Evolutionary conservation across 139 green algal species (phyloP).

Genomic region (Pleodorina starrii): DNA sequence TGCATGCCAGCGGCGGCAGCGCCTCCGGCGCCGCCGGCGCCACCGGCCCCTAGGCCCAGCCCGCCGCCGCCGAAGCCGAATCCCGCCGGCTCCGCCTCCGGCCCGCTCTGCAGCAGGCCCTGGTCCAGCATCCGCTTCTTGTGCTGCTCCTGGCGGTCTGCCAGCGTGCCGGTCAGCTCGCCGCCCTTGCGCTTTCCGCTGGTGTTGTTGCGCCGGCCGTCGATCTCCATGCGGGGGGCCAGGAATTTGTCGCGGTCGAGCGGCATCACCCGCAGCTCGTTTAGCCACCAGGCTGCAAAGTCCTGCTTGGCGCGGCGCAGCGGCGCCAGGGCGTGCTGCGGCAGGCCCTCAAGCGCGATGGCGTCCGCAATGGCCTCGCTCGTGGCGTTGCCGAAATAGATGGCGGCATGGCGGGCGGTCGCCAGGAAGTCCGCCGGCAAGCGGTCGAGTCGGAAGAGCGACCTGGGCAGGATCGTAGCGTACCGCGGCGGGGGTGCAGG

Average conservation of each 20-base stretch:
- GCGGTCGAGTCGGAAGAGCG: slow-evolving; percentile 23
- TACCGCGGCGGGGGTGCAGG: no score
- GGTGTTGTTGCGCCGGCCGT: slow-evolving; percentile 66
- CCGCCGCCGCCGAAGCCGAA: neutral
- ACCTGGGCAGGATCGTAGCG: no score
- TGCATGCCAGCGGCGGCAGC: neutral
- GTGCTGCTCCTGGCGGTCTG: slow-evolving; percentile 57
- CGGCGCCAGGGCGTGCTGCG: neutral
- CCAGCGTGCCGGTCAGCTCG: slow-evolving; percentile 52
- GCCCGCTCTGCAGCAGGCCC: neutral
- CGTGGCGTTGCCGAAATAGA: slow-evolving; percentile 24
- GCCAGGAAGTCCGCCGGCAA: slow-evolving; percentile 42
- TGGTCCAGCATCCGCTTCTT: slow-evolving; percentile 9
- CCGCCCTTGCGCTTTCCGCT: slow-evolving; percentile 9
- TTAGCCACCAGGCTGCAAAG: slow-evolving; percentile 54
- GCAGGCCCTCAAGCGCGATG: slow-evolving; percentile 32
- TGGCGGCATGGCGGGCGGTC: neutral
- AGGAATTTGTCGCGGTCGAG: slow-evolving; percentile 35
- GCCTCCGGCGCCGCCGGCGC: neutral
- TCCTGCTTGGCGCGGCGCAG: slow-evolving; percentile 48
- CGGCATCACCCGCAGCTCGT: slow-evolving; percentile 23
- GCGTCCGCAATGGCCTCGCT: slow-evolving; percentile 56
- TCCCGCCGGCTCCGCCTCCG: neutral
- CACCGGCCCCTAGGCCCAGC: neutral
- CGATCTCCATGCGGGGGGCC: slow-evolving; percentile 41